Base-by-base conservation (phyloP, 108 stramenopile species). In the Bacterosira constricta region DNA sequence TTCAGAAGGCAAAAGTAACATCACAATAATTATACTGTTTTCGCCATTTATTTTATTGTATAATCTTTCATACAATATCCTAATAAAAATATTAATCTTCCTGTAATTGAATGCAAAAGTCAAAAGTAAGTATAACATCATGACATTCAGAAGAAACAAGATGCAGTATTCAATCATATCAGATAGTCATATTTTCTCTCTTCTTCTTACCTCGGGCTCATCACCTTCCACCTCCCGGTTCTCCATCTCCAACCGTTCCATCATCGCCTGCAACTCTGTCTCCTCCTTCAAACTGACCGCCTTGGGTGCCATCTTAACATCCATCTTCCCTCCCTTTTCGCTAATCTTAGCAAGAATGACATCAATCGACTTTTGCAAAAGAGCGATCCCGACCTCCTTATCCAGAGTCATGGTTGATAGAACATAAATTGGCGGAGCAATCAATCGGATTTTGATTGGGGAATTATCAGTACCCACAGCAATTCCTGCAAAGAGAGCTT, bases 231-330 rank as follows among this genome's bases (percentile, higher is more conserved):
- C 92, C 84, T 98, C 97, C 69, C 92, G 93, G 74, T 98, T 97
- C 74, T 99, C 99, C 66, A 90, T 60, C 47, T 94, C 97, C 26
- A 99, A 82, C 47, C 97, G 72, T 57, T 98, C 96, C 94, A 99
- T 96, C 96, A 98, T 98, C 2, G 90, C 95, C 69, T 97, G 95
- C 62, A 99, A 85, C 59, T 98, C 97, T 4, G 91, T 87, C 88
- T 99, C 97, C 85, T 99, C 99, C 85, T 97, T 96, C 66, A 96
- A 71, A 80, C 94, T 95, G 12, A 98, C 97, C 32, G 93, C 98
- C 95, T 99, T 98, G 31, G 99, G 96, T 38, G 93, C 96, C 96
- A 98, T 96, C 80, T 98, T 98, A 25, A 99, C 95, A 75, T 98
- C 97, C 66, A 99, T 86, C 81, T 95, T 96, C 18, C 99, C 99